These are phyloP conservation scores for Leucoagaricus sp. DNA, from an alignment of 1,284 basidiomycete species.

Conservation along the genomic window DNA sequence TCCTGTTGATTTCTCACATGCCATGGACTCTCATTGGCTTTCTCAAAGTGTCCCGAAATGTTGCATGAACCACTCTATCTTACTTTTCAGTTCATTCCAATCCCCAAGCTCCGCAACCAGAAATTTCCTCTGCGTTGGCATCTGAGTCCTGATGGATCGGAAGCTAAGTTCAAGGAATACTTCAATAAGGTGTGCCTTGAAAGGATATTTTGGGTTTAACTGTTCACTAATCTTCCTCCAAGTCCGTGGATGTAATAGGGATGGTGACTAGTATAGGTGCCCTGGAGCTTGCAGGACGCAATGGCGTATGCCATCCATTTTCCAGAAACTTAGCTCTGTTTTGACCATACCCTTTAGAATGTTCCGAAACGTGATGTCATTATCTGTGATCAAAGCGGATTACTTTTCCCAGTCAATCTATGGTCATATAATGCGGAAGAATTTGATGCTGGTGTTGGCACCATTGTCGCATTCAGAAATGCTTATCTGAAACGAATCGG, in stretches of 20 bases:
- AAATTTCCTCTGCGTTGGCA: not conserved
- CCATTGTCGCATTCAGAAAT: slow-evolving; percentile 9
- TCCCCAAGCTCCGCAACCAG: not conserved
- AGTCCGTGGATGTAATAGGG: not conserved
- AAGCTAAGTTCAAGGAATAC: too few species aligned
- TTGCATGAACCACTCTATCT: not conserved
- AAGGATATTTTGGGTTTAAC: not conserved
- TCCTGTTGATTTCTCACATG: not conserved
- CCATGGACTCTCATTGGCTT: not conserved
- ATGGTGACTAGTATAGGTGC: not conserved
- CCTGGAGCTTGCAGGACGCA: too few species aligned
- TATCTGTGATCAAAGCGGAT: not conserved
- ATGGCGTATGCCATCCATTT: too few species aligned
- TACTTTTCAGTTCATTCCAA: not conserved
- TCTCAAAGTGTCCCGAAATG: not conserved
- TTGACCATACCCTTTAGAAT: too few species aligned
- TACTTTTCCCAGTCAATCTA: not conserved
- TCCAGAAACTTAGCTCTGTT: not conserved
- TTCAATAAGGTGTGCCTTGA: not conserved
- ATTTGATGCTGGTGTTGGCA: not conserved
- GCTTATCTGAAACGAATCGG: not conserved
- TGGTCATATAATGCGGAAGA: slow-evolving; percentile 1
- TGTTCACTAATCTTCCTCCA: not conserved
- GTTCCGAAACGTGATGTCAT: not conserved
- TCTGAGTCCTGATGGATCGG: too few species aligned